phyloP scores from a whole-genome alignment of 805 yeast genomes.

The Yamadazyma insecticola region DNA sequence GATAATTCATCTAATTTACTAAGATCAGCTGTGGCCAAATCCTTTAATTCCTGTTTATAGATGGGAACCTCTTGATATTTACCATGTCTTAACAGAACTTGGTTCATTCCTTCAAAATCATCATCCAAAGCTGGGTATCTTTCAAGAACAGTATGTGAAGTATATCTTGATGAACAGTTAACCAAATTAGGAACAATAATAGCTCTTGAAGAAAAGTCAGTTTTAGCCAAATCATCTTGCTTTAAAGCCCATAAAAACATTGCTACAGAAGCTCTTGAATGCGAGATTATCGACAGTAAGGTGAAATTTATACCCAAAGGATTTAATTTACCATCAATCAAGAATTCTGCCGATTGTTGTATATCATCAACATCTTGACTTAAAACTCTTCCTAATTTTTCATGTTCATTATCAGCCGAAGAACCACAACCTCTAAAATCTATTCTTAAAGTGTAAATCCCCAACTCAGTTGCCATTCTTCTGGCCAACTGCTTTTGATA shows the following conservation, averaged over 20 bases:
- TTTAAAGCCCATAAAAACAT: slow-evolving; percentile 66
- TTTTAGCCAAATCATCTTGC: slow-evolving; percentile 33
- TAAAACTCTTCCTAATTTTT: slow-evolving; percentile 49
- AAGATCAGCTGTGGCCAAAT: slow-evolving; percentile 48
- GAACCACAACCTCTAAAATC: slow-evolving; percentile 87
- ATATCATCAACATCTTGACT: slow-evolving; percentile 68
- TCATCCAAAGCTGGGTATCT: slow-evolving; percentile 25
- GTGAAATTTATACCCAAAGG: slow-evolving; percentile 40
- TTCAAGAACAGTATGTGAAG: slow-evolving; percentile 42
- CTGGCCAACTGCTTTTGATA: slow-evolving; percentile 65
- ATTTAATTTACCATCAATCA: slow-evolving; percentile 22
- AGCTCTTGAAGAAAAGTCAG: slow-evolving; percentile 24
- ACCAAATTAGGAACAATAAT: slow-evolving; percentile 59
- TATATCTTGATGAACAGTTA: slow-evolving; percentile 71
- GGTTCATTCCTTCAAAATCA: slow-evolving; percentile 16
- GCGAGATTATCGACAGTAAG: slow-evolving; percentile 61
- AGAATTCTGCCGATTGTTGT: slow-evolving; percentile 31
- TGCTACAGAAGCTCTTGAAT: slow-evolving; percentile 76
- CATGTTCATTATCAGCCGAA: slow-evolving; percentile 48
- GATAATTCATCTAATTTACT: slow-evolving; percentile 37
- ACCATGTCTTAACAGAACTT: slow-evolving; percentile 44
- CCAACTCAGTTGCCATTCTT: slow-evolving; percentile 51
- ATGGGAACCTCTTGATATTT: slow-evolving; percentile 37
- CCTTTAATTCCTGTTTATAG: slow-evolving; percentile 46
- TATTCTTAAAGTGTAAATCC: slow-evolving; percentile 64